Evolutionary conservation across 768 basidiomycete genomes (phyloP), one percentile per base, ranked within the genome.

Genomic region (Mycena pura): DNA sequence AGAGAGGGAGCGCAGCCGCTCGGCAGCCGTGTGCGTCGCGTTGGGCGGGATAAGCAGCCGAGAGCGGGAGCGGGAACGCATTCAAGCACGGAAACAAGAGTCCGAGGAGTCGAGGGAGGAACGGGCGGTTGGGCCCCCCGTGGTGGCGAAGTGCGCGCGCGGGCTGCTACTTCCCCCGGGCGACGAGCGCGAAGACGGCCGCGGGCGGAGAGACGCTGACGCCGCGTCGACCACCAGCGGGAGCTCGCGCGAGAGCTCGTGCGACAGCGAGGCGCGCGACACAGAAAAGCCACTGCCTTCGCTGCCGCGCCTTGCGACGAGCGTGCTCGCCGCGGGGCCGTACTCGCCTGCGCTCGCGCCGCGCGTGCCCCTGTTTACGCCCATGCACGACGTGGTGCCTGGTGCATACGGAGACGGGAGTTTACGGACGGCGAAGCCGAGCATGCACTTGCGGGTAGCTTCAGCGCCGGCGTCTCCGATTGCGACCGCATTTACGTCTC

Each of bases 11-110:
- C 36, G 46, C 17, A 65, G 55, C 29, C 64, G 60, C 11, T 65
- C 64, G 34, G 60, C 62, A 57, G 56, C 60, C 47, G 64, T 62
- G 27, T 65, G 64, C 15, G 47, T 65, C 14, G 60, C 60, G 56
- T 41, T 65, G 5, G 64, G 64, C 45, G 39, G 55, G 47, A 24
- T 25, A n/a, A 59, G 63, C 48, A 31, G 45, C 24, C 27, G 58
- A 14, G 64, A 61, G 47, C 25, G 55, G 25, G 57, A 60, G 29
- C 19, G 36, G 21, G 58, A 25, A n/a, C n/a, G n/a, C n/a, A n/a
- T n/a, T n/a, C n/a, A n/a, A 29, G 19, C 14, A 22, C n/a, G 21
- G 48, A 48, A 38, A 10, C 24, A 7, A 27, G 41, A 54, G n/a
- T 21, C 36, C 4, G 34, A 38, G 22, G 43, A 24, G 6, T 13